Base-by-base conservation (phyloP, 2,329 filamentous ascomycete species). In the Teratosphaeria gauchensis region DNA sequence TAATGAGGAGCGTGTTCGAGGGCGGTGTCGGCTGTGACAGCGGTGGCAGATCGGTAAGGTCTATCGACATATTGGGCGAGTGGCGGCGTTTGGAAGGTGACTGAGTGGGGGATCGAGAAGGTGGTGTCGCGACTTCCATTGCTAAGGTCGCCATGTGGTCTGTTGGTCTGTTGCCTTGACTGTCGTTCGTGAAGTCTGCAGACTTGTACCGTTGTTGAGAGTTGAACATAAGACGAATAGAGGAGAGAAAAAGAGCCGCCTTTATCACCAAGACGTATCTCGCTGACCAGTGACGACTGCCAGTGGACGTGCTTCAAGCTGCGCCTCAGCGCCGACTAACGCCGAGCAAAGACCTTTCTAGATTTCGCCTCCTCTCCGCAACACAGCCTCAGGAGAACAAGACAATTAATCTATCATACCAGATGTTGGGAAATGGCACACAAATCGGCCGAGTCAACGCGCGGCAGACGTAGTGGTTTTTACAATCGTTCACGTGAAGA, bases 1-100 rank as follows among this genome's bases (percentile, higher is more conserved):
- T 94, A 71, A 94, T 87, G 69, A 94, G 84, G 58, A 94, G 84
- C 0, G 89, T 94, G 78, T 94, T 94, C 65, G 87, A 88, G 5
- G 88, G 87, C 57, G 86, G 83, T 30, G 88, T 85, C n/a, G 89
- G 88, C 70, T 84, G 82, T 51, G 79, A 78, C 58, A 89, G 79
- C 38, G 87, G 82, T 55, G 89, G 88, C 51, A 92, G 76, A 69
- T 80, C 82, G 62, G 87, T 87, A 53, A 92, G 82, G 70, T 92
- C 89, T 68, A 94, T 81, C 24, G 84, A 86, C 59, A 90, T 82
- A 66, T 64, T 69, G 32, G 80, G 76, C 60, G 78, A 72, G 71
- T 65, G 68, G 52, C 66, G 68, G 55, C 68, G 65, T 54, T 61
- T 54, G 60, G 60, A 28, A 21, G 61, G 28, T 12, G 21, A 38